Conservation (phyloP, 805 yeast species). For the Candida vartiovaarae region DNA sequence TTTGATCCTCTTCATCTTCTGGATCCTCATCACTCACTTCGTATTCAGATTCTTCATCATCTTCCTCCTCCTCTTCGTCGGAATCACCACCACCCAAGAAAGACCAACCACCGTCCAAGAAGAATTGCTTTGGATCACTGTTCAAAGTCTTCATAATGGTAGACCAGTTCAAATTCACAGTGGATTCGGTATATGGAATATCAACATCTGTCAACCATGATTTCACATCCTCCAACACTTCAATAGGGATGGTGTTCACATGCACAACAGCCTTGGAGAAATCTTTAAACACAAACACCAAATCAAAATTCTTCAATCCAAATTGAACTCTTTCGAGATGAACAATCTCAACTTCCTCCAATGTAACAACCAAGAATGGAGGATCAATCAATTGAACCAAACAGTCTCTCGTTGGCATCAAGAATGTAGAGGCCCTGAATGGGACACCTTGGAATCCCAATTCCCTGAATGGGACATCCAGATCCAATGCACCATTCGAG, state of each 20-base stretch:
- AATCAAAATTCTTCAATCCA: conserved; percentile 91
- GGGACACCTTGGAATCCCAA: conserved; percentile 98
- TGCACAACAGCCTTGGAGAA: conserved; percentile 83
- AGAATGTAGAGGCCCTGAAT: conserved; percentile 83
- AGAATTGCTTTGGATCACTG: conserved; percentile 91
- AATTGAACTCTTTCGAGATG: conserved; percentile 96
- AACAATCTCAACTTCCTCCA: conserved; percentile 89
- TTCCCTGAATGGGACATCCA: conserved; percentile 93
- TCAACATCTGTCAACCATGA: conserved; percentile 98
- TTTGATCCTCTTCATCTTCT: conserved; percentile 34
- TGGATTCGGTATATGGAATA: conserved; percentile 90
- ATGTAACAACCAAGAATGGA: conserved; percentile 86
- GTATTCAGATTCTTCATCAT: conserved; percentile 61
- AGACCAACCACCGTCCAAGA: conserved; percentile 93
- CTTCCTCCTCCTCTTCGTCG: conserved; percentile 53
- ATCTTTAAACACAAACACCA: conserved; percentile 95
- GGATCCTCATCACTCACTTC: conserved; percentile 39
- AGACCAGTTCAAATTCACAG: conserved; percentile 92
- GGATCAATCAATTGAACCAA: conserved; percentile 90
- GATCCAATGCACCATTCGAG: conserved; percentile 73
- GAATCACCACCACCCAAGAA: conserved; percentile 88
- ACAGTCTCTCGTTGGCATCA: conserved; percentile 98
- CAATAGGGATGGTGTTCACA: conserved; percentile 92
- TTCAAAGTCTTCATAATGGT: conserved; percentile 90
- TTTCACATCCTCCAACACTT: conserved; percentile 82